Conservation (phyloP, 352 stramenopile species). For the Pseudoperonospora humuli region DNA sequence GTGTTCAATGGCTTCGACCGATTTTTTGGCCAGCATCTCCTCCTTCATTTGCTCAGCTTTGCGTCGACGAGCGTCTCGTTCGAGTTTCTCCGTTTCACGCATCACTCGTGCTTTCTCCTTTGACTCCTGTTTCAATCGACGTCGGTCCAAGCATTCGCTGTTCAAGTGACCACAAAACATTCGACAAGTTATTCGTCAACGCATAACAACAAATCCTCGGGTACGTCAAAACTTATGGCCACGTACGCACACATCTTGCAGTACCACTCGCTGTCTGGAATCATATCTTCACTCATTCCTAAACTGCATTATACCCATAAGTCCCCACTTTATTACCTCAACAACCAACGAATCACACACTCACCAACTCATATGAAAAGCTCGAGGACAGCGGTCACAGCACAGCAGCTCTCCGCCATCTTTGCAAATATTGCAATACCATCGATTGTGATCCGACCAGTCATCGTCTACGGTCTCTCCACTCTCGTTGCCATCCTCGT, state of each 20-base stretch:
- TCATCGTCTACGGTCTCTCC: constrained; percentile 48
- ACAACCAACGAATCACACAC: constrained; percentile 1
- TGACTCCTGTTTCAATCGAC: constrained; percentile 61
- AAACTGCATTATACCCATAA: constrained; percentile 32
- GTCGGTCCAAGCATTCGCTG: constrained; percentile 73
- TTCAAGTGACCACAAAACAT: neutral
- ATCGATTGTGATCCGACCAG: constrained; percentile 83
- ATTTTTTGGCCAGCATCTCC: constrained; percentile 62
- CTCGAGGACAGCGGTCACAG: constrained; percentile 88
- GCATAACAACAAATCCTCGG: neutral
- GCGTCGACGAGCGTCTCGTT: constrained; percentile 59
- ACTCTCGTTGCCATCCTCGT: constrained; percentile 35
- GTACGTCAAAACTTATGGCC: neutral
- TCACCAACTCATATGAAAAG: constrained; percentile 89
- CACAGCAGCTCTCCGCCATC: constrained; percentile 84
- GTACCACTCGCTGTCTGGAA: constrained; percentile 81
- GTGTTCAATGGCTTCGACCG: constrained; percentile 70
- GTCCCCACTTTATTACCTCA: neutral
- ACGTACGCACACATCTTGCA: constrained; percentile 85
- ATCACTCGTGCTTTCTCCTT: constrained; percentile 72
- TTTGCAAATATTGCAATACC: constrained; percentile 89
- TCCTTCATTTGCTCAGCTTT: constrained; percentile 66
- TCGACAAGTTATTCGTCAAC: neutral
- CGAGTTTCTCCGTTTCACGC: constrained; percentile 74
- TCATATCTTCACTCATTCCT: constrained; percentile 63